Percentiles rank a stretch among this genome's conserved stretches.
Evolutionary conservation across 2,329 filamentous ascomycete species (phyloP).

Genomic region (Ophiostoma novo-ulmi): DNA sequence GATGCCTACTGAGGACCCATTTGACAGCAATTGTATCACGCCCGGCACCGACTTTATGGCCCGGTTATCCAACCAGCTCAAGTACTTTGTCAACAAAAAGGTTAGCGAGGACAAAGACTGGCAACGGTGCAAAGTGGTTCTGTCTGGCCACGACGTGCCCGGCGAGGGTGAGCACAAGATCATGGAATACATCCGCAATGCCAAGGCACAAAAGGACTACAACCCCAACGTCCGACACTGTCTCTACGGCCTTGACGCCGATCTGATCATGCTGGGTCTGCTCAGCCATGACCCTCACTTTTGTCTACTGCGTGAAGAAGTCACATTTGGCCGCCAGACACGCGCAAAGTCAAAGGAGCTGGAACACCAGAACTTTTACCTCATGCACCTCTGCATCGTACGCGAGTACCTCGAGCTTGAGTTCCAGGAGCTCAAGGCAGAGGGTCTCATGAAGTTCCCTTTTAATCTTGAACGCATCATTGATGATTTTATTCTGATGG

Average conservation of each 20-base stretch:
- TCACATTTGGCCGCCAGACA: constrained; percentile 86
- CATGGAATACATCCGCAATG: constrained; percentile 98
- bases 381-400: constrained; percentile 95
- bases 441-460: constrained; percentile 64
- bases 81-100: constrained; percentile 99
- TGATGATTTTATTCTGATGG: constrained; percentile 99
- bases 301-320: constrained; percentile 91
- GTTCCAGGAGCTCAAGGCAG: constrained; percentile 83
- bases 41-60: constrained; percentile 97
- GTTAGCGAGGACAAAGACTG: constrained; percentile 94
- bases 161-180: constrained; percentile 99
- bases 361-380: constrained; percentile 97
- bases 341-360: constrained; percentile 91
- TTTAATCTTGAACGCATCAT: constrained; percentile 96
- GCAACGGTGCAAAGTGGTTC: constrained; percentile 92
- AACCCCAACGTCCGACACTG: constrained; percentile 93
- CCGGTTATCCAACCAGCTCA: constrained; percentile 85
- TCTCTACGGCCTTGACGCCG: constrained; percentile 92
- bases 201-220: constrained; percentile 91
- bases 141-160: constrained; percentile 95
- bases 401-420: constrained; percentile 95
- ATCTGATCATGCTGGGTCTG: constrained; percentile 96
- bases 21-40: constrained; percentile 99
- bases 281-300: constrained; percentile 98
- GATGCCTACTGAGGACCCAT: constrained; percentile 90